phyloP scores from a whole-genome alignment of 805 yeast genomes.

The Tanozyma kutaoensis region DNA sequence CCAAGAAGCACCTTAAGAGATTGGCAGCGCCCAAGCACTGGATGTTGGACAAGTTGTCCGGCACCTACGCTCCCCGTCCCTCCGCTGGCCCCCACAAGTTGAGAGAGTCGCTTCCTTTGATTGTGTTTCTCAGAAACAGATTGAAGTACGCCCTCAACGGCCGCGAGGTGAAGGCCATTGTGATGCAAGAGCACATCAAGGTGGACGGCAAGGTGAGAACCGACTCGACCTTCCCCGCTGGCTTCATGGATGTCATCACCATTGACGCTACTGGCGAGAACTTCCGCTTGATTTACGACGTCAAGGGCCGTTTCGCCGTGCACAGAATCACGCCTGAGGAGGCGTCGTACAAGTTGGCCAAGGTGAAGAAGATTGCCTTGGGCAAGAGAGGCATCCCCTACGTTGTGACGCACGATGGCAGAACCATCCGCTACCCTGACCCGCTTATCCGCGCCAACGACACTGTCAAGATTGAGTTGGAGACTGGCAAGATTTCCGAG shows the following conservation, averaged over 20 bases:
- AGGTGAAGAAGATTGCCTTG: conserved; percentile 95
- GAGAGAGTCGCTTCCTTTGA: conserved; percentile 95
- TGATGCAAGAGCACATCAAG: conserved; percentile 96
- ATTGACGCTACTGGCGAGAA: conserved; percentile 97
- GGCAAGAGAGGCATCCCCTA: conserved; percentile 98
- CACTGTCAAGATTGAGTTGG: conserved; percentile 94
- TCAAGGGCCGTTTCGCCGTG: conserved; percentile 98
- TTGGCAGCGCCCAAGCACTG: conserved; percentile 99
- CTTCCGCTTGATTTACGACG: conserved; percentile 98
- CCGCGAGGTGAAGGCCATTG: conserved; percentile 95
- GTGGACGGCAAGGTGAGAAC: conserved; percentile 99
- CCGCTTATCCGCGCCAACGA: conserved; percentile 95
- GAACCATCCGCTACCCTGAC: conserved; percentile 99
- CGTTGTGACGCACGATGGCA: conserved; percentile 99
- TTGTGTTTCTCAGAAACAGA: conserved; percentile 96
- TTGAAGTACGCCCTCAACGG: conserved; percentile 98
- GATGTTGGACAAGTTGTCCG: conserved; percentile 99
- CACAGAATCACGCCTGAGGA: conserved; percentile 99
- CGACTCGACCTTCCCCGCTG: conserved; percentile 97
- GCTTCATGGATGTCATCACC: conserved; percentile 98
- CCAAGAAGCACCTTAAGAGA: conserved; percentile 97
- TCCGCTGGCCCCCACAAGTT: conserved; percentile 99
- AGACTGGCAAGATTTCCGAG: conserved; percentile 86
- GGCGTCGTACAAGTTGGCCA: conserved; percentile 95
- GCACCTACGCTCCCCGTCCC: conserved; percentile 99